A percentile compares a stretch with the other conserved stretches of the same genome.
Evolutionary conservation across 192 early-diverging fungal species (phyloP).

Genomic region (Coemansia sp.): DNA sequence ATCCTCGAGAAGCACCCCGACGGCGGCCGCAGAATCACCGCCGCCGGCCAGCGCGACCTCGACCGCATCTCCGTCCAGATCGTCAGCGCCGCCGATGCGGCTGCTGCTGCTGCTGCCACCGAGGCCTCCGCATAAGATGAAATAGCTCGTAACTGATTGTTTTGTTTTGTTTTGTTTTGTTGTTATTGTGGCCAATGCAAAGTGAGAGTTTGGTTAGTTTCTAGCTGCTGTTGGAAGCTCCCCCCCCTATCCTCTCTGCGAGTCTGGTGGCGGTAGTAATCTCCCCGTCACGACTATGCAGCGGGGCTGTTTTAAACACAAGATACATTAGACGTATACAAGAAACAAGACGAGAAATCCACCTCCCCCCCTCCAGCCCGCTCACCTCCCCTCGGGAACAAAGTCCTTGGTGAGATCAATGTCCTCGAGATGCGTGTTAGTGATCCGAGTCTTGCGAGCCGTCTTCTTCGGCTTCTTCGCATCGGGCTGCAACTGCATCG

Average conservation of each 20-base stretch:
- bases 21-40: constrained; percentile 93
- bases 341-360: neutral
- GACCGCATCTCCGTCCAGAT: constrained; percentile 90
- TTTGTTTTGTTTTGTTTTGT: too few relatives aligned
- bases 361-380: neutral
- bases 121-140: too few relatives aligned
- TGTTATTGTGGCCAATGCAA: too few relatives aligned
- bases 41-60: constrained; percentile 96
- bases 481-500: constrained; percentile 36
- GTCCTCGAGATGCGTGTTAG: constrained; percentile 74
- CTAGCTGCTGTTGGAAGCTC: too few relatives aligned
- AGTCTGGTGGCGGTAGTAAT: too few relatives aligned
- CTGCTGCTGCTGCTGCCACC: neutral
- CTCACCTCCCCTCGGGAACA: constrained; percentile 30
- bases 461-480: constrained; percentile 64
- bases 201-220: too few relatives aligned
- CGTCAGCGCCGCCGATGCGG: constrained; percentile 41
- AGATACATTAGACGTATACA: too few relatives aligned
- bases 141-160: too few relatives aligned
- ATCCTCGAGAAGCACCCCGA: constrained; percentile 90
- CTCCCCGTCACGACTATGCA: too few relatives aligned
- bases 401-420: constrained; percentile 77
- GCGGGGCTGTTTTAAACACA: too few relatives aligned
- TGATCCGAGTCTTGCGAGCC: constrained; percentile 72
- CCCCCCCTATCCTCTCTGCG: too few relatives aligned